phyloP scores from a whole-genome alignment of 495 filamentous ascomycete genomes.

The Lineolata rhizophorae region DNA sequence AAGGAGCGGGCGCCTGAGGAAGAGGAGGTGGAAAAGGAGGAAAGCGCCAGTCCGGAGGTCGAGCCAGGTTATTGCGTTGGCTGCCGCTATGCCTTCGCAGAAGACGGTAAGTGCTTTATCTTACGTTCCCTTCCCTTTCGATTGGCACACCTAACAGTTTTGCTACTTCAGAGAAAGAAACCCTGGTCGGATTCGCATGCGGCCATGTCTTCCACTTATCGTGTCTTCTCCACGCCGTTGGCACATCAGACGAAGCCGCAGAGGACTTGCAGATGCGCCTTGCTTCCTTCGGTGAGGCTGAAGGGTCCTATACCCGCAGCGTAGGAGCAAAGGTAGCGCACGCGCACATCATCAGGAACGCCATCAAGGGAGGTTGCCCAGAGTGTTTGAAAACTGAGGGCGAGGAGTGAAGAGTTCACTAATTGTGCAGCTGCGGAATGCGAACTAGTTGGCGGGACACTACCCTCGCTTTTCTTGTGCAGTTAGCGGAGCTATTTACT shows the following conservation, averaged over 20 bases:
- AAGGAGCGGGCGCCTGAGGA: constrained; percentile 11
- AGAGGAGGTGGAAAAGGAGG: constrained; percentile 5
- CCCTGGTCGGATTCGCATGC: constrained; percentile 78
- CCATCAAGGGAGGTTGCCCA: constrained; percentile 46
- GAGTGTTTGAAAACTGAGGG: constrained; percentile 26
- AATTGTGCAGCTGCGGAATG: too few species aligned
- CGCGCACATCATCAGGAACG: constrained; percentile 53
- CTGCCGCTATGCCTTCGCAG: constrained; percentile 11
- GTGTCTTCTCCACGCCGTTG: constrained; percentile 34
- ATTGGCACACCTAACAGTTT: constrained; percentile 1
- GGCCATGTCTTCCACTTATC: constrained; percentile 77
- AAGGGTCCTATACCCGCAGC: constrained; percentile 25
- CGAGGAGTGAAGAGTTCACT: background rate
- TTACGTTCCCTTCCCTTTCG: background rate
- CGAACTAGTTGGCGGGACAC: too few species aligned
- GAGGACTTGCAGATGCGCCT: constrained; percentile 19
- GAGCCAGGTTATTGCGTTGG: constrained; percentile 15
- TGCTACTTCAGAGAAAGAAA: constrained; percentile 40
- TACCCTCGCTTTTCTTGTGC: too few species aligned
- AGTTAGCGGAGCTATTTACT: too few species aligned
- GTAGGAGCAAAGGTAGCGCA: constrained; percentile 80
- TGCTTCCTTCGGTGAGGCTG: constrained; percentile 21
- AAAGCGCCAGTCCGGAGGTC: too few species aligned
- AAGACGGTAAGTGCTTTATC: constrained; percentile 22
- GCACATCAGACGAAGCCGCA: constrained; percentile 13